These are phyloP conservation scores for Suaeda aralocaspica DNA, from an alignment of 148 eudicot species.

Conservation along the genomic window DNA sequence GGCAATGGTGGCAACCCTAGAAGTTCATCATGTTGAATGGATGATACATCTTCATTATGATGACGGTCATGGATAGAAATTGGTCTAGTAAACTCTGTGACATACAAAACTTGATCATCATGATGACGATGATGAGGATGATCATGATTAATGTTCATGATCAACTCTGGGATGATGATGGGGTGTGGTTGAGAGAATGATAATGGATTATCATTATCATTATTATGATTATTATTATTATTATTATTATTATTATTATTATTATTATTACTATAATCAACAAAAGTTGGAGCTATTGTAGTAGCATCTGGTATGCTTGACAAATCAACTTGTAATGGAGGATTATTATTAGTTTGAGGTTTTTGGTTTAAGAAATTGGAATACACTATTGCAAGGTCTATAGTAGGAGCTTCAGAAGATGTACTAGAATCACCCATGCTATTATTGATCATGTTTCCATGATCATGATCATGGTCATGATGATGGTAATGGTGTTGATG, in stretches of 20 bases:
- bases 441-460: conserved; percentile 12
- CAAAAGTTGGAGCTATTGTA: conserved; percentile 9
- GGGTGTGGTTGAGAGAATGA: conserved; percentile 17
- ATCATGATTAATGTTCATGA: not conserved
- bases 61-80: not conserved
- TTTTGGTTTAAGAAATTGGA: conserved; percentile 28
- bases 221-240: no score
- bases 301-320: conserved; percentile 19
- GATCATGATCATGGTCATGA: not conserved
- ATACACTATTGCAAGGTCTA: conserved; percentile 27
- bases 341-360: not conserved
- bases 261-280: not conserved
- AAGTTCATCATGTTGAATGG: conserved; percentile 2
- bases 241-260: not conserved
- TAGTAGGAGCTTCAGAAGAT: conserved; percentile 12
- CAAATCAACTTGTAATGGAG: conserved; percentile 14
- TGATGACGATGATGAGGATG: not conserved
- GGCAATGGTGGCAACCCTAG: conserved; percentile 18
- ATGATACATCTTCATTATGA: conserved; percentile 3
- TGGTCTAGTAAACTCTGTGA: conserved; percentile 2
- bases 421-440: conserved; percentile 17
- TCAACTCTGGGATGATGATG: conserved; percentile 14
- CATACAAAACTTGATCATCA: conserved; percentile 8
- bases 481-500: conserved; percentile 1
- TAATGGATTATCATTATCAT: not conserved